These are phyloP conservation scores for Pichia paraexigua DNA, from an alignment of 805 yeast species.

Conservation along the genomic window DNA sequence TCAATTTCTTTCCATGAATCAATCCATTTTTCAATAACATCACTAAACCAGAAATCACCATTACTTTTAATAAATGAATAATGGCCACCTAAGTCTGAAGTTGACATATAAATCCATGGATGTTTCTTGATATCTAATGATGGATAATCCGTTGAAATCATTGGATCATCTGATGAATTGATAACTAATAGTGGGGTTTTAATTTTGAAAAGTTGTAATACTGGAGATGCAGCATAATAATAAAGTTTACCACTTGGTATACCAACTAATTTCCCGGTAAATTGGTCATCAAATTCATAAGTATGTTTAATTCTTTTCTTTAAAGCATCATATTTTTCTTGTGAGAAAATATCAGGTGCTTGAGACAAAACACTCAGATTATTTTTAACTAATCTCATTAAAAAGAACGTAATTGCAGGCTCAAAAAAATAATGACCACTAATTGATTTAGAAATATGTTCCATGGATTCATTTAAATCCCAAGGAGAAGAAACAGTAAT, in stretches of 20 bases:
- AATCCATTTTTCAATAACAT: conserved; percentile 35
- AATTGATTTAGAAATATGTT: conserved; percentile 32
- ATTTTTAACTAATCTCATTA: conserved; percentile 37
- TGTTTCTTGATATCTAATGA: conserved; percentile 39
- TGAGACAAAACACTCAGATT: conserved; percentile 31
- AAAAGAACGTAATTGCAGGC: conserved; percentile 33
- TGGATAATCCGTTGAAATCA: conserved; percentile 50
- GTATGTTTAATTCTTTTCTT: conserved; percentile 33
- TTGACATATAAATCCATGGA: conserved; percentile 50
- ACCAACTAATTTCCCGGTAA: conserved; percentile 57
- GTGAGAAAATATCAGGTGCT: conserved; percentile 22
- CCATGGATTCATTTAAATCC: conserved; percentile 55
- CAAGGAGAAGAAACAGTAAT: conserved; percentile 61
- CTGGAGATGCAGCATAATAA: conserved; percentile 59
- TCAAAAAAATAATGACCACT: conserved; percentile 35
- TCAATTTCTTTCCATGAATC: conserved; percentile 26
- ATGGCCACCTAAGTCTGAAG: conserved; percentile 67
- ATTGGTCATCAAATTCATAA: conserved; percentile 51
- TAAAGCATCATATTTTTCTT: conserved; percentile 24
- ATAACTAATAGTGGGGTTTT: conserved; percentile 57
- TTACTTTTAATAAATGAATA: conserved; percentile 41
- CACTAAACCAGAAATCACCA: conserved; percentile 41
- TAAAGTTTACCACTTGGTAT: conserved; percentile 55
- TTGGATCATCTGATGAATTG: conserved; percentile 61
- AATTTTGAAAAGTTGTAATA: conserved; percentile 44